Evolutionary conservation across 345 rosid species (phyloP).

Genomic region (Eucalyptus lansdowneana): DNA sequence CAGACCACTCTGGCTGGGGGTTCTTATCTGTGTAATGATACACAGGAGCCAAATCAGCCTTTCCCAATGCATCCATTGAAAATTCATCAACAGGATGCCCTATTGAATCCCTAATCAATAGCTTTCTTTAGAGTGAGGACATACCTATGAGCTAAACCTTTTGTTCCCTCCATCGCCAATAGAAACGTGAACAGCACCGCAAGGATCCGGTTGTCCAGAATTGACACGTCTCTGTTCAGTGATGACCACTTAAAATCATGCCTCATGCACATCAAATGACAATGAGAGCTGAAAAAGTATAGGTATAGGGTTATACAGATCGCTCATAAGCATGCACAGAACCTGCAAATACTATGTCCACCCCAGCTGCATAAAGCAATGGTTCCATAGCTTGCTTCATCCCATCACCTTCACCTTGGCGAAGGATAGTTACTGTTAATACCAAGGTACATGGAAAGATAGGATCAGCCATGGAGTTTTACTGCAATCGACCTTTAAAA

Average conservation of each 20-base stretch:
- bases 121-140: not conserved
- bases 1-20: slow-evolving; percentile 86
- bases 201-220: slow-evolving; percentile 51
- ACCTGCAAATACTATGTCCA: slow-evolving; percentile 1
- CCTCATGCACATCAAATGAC: not conserved
- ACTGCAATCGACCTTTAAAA: slow-evolving; percentile 60
- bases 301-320: slow-evolving; percentile 26
- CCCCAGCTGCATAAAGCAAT: slow-evolving; percentile 45
- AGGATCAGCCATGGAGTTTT: slow-evolving; percentile 82
- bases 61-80: not conserved
- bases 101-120: not conserved
- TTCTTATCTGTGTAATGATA: slow-evolving; percentile 25
- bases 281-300: not conserved
- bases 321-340: slow-evolving; percentile 51
- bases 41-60: not conserved
- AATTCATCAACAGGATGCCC: not conserved
- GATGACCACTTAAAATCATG: not conserved
- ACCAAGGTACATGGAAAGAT: slow-evolving; percentile 86
- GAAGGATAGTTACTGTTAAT: slow-evolving; percentile 68
- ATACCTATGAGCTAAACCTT: slow-evolving; percentile 77
- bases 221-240: slow-evolving; percentile 51
- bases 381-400: slow-evolving; percentile 90
- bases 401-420: slow-evolving; percentile 65
- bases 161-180: slow-evolving; percentile 86
- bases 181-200: slow-evolving; percentile 79